Base-by-base conservation (phyloP, 2,329 filamentous ascomycete species). In the Fusarium domesticum region DNA sequence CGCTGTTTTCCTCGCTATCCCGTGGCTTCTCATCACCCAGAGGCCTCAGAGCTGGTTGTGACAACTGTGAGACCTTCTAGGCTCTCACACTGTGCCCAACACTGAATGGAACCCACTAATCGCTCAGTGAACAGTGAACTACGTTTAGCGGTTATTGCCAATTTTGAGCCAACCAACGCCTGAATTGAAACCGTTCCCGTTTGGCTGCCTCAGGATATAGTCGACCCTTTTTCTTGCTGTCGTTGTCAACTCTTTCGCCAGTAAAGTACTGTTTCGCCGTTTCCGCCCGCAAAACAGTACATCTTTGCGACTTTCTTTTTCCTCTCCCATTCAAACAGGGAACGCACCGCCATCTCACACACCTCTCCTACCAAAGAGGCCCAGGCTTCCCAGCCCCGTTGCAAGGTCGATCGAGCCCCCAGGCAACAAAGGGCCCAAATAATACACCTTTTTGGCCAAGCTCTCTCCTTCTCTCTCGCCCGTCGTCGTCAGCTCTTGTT, bases 141-240 rank as follows among this genome's bases (percentile, higher is more conserved):
- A 42, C 50, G 47, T 54, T 48, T 55, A 56, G 53, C 56, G 56
- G 48, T 51, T 51, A 42, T 53, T 57, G 54, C 51, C 51, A 54
- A 48, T 42, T 49, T 47, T 12, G 23, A 28, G 23, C 50, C 48
- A 47, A 43, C 43, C 40, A 30, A 31, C 47, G 41, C 43, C 52
- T 49, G 48, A 45, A 42, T 48, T 40, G 53, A 47, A 42, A 52
- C 42, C 23, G 23, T 28, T 10, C 23, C 23, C 10, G 23, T 47
- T 56, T 60, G 50, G 58, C 38, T 60, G 57, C 58, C 58, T 60
- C 58, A 59, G 56, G 57, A 58, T 41, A 36, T 46, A 5, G 25
- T 23, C 12, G 14, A 23, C 18, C 34, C 36, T 37, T 50, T 47
- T 52, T 53, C 51, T 40, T 43, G 53, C 32, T 18, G 16, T 30